Evolutionary conservation across 2,329 filamentous ascomycete genomes (phyloP).

Genomic region (Cladosporium phlei): DNA sequence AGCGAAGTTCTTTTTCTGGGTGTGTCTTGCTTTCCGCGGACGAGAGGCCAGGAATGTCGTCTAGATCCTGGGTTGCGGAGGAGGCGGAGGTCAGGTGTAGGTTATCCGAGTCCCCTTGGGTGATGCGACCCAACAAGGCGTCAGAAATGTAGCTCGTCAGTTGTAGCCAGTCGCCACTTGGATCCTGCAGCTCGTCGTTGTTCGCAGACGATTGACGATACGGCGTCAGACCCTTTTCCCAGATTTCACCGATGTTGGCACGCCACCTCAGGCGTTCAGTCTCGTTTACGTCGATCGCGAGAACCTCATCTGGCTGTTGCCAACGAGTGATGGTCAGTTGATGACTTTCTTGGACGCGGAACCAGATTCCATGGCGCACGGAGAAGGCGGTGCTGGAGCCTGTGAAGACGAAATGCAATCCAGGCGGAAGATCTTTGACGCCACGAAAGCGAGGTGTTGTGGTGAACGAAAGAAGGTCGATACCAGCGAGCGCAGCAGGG

Average conservation of each 20-base stretch:
- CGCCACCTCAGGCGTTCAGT: constrained; percentile 46
- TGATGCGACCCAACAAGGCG: constrained; percentile 47
- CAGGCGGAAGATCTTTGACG: constrained; percentile 54
- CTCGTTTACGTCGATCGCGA: constrained; percentile 39
- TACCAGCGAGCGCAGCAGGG: constrained; percentile 47
- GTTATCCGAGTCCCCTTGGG: constrained; percentile 41
- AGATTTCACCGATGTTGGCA: constrained; percentile 53
- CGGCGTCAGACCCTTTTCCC: constrained; percentile 49
- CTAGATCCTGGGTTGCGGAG: constrained; percentile 52
- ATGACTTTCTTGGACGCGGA: constrained; percentile 32
- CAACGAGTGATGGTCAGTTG: constrained; percentile 54
- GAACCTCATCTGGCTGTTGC: constrained; percentile 45
- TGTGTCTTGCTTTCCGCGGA: constrained; percentile 28
- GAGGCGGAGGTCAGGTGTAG: constrained; percentile 58
- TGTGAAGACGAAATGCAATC: constrained; percentile 59
- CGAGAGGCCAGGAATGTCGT: constrained; percentile 56
- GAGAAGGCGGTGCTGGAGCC: constrained; percentile 55
- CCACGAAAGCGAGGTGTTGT: constrained; percentile 58
- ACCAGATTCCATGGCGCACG: constrained; percentile 59
- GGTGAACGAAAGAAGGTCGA: constrained; percentile 57
- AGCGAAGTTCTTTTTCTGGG: constrained; percentile 44
- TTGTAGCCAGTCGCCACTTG: constrained; percentile 49
- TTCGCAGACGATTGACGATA: constrained; percentile 39
- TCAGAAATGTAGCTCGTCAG: constrained; percentile 49
- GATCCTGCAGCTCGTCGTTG: constrained; percentile 34